A percentile compares a stretch with the other conserved stretches of the same genome.
These are phyloP conservation scores for Exophiala sp. DNA, from an alignment of 2,329 filamentous ascomycete species.

Conservation along the genomic window DNA sequence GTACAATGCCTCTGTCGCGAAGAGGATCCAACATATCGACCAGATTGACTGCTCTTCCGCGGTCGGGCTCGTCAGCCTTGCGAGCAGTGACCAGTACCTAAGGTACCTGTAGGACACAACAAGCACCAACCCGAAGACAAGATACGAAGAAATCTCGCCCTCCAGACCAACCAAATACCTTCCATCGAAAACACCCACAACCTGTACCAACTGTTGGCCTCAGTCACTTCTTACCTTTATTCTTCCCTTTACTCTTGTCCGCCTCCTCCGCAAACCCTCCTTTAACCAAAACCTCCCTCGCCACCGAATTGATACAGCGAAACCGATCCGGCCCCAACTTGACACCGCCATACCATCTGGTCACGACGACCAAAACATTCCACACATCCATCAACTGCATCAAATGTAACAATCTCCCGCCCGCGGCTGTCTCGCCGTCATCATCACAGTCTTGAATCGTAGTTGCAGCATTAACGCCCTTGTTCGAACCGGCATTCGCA, in stretches of 20 bases:
- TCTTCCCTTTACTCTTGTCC: slow-evolving; percentile 29
- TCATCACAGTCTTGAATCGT: slow-evolving; percentile 87
- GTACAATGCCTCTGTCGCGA: too few species aligned
- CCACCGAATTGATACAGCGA: slow-evolving; percentile 78
- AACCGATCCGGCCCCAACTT: slow-evolving; percentile 85
- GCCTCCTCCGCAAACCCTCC: slow-evolving; percentile 61
- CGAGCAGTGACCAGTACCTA: too few species aligned
- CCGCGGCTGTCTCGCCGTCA: slow-evolving; percentile 90
- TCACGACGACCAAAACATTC: slow-evolving; percentile 88
- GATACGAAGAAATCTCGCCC: too few species aligned
- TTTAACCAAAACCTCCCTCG: slow-evolving; percentile 74
- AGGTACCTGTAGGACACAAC: too few species aligned
- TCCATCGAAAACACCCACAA: too few species aligned
- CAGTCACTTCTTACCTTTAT: slow-evolving; percentile 17
- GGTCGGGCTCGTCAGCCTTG: too few species aligned
- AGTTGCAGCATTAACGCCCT: slow-evolving; percentile 42
- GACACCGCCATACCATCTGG: slow-evolving; percentile 90
- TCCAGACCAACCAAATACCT: neutral
- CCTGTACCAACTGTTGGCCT: too few species aligned
- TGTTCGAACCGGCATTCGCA: slow-evolving; percentile 1
- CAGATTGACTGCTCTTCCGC: too few species aligned
- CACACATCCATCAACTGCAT: slow-evolving; percentile 94
- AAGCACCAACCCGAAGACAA: too few species aligned
- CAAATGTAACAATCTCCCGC: slow-evolving; percentile 74
- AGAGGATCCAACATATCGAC: too few species aligned